A percentile compares a stretch with the other conserved stretches of the same genome.
phyloP scores from a whole-genome alignment of 192 early-diverging fungal species.

The Coemansia sp. region DNA sequence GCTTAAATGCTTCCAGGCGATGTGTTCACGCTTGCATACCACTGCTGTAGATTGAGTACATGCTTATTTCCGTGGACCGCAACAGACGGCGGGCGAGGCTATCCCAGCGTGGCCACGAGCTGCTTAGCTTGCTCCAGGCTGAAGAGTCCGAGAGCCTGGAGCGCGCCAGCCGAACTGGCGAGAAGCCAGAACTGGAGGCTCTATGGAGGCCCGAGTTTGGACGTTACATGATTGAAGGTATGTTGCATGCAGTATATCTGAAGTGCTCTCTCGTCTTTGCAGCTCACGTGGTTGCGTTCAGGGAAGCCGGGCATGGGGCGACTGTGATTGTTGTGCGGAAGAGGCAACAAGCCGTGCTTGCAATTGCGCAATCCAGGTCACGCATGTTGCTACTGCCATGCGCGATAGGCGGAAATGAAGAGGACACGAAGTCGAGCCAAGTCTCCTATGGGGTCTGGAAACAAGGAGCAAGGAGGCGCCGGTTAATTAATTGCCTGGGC shows the following conservation, averaged over 20 bases:
- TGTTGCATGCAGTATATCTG: background rate
- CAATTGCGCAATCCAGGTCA: conserved; percentile 1
- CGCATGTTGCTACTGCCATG: background rate
- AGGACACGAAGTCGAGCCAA: too few species aligned
- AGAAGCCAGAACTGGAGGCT: conserved; percentile 55
- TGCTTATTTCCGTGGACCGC: conserved; percentile 80
- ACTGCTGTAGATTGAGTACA: conserved; percentile 77
- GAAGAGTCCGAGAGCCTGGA: conserved; percentile 63
- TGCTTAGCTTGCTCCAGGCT: conserved; percentile 65
- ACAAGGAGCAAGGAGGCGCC: background rate
- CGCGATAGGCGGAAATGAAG: background rate
- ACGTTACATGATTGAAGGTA: conserved; percentile 91
- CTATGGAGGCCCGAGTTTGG: conserved; percentile 97
- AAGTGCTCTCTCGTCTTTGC: background rate
- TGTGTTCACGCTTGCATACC: background rate
- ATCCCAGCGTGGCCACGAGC: conserved; percentile 75
- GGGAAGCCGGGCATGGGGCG: background rate
- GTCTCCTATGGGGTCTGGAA: too few species aligned
- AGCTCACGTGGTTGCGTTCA: background rate
- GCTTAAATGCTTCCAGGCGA: too few species aligned
- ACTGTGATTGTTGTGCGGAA: too few species aligned
- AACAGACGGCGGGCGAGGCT: conserved; percentile 65
- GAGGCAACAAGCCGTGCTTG: too few species aligned
- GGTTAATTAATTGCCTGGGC: background rate
- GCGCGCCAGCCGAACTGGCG: conserved; percentile 20